Evolutionary conservation across 2,329 filamentous ascomycete species (phyloP).

Genomic region (Fusarium sp.): DNA sequence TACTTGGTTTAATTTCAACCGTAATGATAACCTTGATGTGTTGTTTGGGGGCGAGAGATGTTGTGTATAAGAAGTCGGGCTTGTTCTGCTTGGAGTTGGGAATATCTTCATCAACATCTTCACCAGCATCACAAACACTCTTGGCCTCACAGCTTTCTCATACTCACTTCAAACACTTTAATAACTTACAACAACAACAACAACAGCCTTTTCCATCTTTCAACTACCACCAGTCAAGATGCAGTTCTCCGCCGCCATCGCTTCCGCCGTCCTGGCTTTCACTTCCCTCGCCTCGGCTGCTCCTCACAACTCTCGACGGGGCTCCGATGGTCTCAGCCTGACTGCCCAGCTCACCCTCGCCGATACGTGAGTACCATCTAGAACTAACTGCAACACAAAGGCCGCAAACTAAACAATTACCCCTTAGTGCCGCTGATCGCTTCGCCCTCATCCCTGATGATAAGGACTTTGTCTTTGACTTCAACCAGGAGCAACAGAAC

Average conservation of each 20-base stretch:
- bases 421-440: constrained; percentile 55
- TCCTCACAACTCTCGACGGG: constrained; percentile 33
- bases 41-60: not conserved
- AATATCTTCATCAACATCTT: constrained; percentile 33
- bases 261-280: constrained; percentile 55
- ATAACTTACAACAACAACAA: not conserved
- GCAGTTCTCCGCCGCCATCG: constrained; percentile 46
- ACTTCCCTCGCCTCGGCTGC: constrained; percentile 49
- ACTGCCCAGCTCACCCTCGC: constrained; percentile 55
- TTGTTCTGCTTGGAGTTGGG: constrained; percentile 22
- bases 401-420: constrained; percentile 23
- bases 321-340: constrained; percentile 44
- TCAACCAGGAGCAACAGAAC: constrained; percentile 48
- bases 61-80: constrained; percentile 40
- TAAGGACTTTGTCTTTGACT: constrained; percentile 63
- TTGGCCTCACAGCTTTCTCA: constrained; percentile 2
- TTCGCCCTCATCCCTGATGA: constrained; percentile 57
- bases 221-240: constrained; percentile 49
- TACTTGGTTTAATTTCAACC: constrained; percentile 5
- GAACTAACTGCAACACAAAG: not conserved
- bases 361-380: constrained; percentile 49
- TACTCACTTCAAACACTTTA: not conserved
- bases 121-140: constrained; percentile 27
- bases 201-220: not conserved
- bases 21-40: constrained; percentile 13